Percentiles rank a stretch among this genome's conserved stretches.
Conservation (phyloP, 2,329 filamentous ascomycete species). For the Clarireedia monteithiana region DNA sequence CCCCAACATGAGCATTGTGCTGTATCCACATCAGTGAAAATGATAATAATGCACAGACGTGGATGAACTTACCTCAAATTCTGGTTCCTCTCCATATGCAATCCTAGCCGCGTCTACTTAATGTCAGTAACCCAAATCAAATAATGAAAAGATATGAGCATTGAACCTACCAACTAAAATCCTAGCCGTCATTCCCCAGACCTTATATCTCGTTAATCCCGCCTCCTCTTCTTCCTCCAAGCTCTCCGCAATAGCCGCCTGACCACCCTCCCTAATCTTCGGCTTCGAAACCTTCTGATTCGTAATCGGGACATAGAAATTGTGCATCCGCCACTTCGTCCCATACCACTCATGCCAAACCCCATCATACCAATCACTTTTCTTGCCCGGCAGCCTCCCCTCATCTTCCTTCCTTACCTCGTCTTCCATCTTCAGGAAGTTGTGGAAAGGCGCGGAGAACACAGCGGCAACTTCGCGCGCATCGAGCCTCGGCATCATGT, state of each 20-base stretch:
- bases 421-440: conserved; percentile 62
- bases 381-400: conserved; percentile 23
- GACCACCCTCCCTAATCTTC: conserved; percentile 29
- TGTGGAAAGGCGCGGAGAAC: conserved; percentile 81
- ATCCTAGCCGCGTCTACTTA: conserved; percentile 69
- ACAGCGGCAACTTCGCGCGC: conserved; percentile 89
- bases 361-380: conserved; percentile 69
- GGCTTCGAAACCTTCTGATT: conserved; percentile 63
- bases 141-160: neutral
- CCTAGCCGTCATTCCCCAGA: conserved; percentile 92
- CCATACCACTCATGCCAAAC: conserved; percentile 75
- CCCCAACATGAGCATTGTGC: conserved; percentile 31
- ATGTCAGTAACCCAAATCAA: neutral
- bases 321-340: conserved; percentile 75
- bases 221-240: conserved; percentile 41
- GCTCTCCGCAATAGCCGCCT: conserved; percentile 37
- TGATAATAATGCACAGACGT: conserved; percentile 30
- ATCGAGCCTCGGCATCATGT: conserved; percentile 72
- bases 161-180: conserved; percentile 54
- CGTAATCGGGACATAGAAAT: conserved; percentile 80
- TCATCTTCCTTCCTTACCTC: conserved; percentile 35
- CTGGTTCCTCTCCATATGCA: conserved; percentile 74
- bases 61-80: conserved; percentile 55
- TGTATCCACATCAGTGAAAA: conserved; percentile 12
- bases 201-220: conserved; percentile 57